Evolutionary conservation across 345 rosid species (phyloP), one percentile per base, ranked within the genome.

Genomic region (Melaleuca quinquenervia): DNA sequence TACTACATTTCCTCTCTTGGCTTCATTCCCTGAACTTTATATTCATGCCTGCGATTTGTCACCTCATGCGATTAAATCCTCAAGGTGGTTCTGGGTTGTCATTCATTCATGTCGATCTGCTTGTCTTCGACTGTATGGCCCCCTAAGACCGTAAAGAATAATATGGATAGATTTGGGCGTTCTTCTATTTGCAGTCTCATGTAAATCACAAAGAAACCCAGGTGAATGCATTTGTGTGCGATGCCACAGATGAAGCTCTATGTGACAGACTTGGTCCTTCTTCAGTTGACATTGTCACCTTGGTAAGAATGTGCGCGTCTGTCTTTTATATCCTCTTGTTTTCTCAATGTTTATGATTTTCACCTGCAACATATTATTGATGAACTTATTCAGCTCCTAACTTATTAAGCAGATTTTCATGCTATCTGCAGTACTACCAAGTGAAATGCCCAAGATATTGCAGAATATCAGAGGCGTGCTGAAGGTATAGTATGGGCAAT

Each of bases 1-100:
- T 88, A 92, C 96, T 48, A 88, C 92, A 41, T 92, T 92, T 85
- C 94, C 94, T 49, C 92, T 93, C 50, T 20, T 93, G 89, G 89
- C 93, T 50, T 85, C 90, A 36, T 93, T 90, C 52, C 92, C 93
- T 14, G 84, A 91, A 27, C 89, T 91, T 54, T 90, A 87, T 75
- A 84, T 91, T 48, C 93, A 91, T 87, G 95, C 93, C 58, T 92
- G 94, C 84, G 94, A 92, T 88, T 90, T 93, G 85, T 91, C 94
- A 5, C 90, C 90, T 24, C 89, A 84, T 22, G 93, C 92, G 0
- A 83, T 93, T 84, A 85, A 85, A 45, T 91, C 85, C 89, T 92
- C 60, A 92, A 93, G 95, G 94, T 93, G 58, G 76, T 84, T 24
- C 9, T 5, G 78, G 48, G 48, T 70, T 16, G 50, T 56, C 36